Evolutionary conservation across 2,329 filamentous ascomycete genomes (phyloP).

Genomic region (Diplocarpon mali): DNA sequence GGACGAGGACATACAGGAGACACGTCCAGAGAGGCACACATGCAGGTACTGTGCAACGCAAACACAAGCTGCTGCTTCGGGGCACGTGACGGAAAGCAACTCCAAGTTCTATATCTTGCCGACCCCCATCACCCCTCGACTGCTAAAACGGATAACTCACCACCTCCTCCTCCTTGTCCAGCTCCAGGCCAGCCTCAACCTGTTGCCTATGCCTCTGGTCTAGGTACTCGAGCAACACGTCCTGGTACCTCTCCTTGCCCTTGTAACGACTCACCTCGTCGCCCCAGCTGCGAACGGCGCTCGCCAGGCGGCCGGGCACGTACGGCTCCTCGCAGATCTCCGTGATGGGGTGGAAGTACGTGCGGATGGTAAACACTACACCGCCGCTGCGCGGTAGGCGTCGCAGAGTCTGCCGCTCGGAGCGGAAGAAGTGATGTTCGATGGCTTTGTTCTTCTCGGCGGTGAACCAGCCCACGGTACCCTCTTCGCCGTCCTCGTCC

Average conservation of each 20-base stretch:
- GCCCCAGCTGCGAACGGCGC: slow-evolving; percentile 71
- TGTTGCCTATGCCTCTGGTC: slow-evolving; percentile 67
- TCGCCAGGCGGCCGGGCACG: slow-evolving; percentile 68
- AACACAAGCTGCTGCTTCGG: no score
- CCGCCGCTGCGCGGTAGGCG: slow-evolving; percentile 42
- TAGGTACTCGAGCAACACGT: slow-evolving; percentile 65
- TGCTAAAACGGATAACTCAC: slow-evolving; percentile 46
- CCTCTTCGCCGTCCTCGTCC: slow-evolving; percentile 48
- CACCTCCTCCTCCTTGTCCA: slow-evolving; percentile 48
- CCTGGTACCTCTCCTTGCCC: slow-evolving; percentile 61
- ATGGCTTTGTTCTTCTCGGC: slow-evolving; percentile 65
- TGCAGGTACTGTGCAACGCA: no score
- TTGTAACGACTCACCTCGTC: slow-evolving; percentile 69
- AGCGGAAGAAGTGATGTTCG: slow-evolving; percentile 65
- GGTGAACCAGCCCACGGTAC: slow-evolving; percentile 56
- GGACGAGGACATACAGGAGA: no score
- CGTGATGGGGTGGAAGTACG: slow-evolving; percentile 46
- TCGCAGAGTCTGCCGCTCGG: slow-evolving; percentile 51
- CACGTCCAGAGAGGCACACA: no score
- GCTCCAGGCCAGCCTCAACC: slow-evolving; percentile 51
- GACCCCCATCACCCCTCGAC: no score
- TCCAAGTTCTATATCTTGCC: no score
- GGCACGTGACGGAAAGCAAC: no score
- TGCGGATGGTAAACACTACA: slow-evolving; percentile 52
- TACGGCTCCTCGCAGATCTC: slow-evolving; percentile 53